A percentile compares a stretch with the other conserved stretches of the same genome.
phyloP scores from a whole-genome alignment of 2,329 filamentous ascomycete species.

The Parastagonospora avenae region DNA sequence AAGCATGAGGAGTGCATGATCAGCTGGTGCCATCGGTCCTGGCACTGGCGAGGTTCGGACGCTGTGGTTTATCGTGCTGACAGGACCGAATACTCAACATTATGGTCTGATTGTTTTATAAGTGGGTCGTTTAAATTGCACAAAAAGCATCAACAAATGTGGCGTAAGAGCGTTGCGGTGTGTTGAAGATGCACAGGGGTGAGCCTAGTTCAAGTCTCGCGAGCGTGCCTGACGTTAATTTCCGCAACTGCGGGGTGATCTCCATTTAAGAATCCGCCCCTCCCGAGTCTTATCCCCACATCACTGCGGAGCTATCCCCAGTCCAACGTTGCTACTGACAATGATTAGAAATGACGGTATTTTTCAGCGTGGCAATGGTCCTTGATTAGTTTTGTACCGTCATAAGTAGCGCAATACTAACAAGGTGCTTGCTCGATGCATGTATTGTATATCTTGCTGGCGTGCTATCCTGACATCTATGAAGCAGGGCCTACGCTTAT shows the following conservation, averaged over 20 bases:
- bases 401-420: slow-evolving; percentile 1
- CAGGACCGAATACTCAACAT: too few species aligned
- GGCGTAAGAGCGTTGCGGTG: too few species aligned
- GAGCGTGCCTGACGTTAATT: not conserved
- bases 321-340: too few species aligned
- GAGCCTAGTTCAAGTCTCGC: too few species aligned
- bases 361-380: too few species aligned
- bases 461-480: not conserved
- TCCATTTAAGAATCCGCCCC: slow-evolving; percentile 6
- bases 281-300: slow-evolving; percentile 16
- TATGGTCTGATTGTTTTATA: too few species aligned
- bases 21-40: slow-evolving; percentile 2
- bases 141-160: too few species aligned
- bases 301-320: not conserved
- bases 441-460: slow-evolving; percentile 1
- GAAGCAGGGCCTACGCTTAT: slow-evolving; percentile 14
- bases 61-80: not conserved
- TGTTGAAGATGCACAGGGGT: not conserved
- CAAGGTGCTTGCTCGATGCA: slow-evolving; percentile 3
- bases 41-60: not conserved
- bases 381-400: too few species aligned
- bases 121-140: too few species aligned
- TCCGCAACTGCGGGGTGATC: slow-evolving; percentile 11
- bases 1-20: not conserved
- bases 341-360: too few species aligned